Percentiles rank a stretch among this genome's conserved stretches.
Conservation (phyloP, 2,329 filamentous ascomycete genomes). For the Clonostachys rhizophaga region DNA sequence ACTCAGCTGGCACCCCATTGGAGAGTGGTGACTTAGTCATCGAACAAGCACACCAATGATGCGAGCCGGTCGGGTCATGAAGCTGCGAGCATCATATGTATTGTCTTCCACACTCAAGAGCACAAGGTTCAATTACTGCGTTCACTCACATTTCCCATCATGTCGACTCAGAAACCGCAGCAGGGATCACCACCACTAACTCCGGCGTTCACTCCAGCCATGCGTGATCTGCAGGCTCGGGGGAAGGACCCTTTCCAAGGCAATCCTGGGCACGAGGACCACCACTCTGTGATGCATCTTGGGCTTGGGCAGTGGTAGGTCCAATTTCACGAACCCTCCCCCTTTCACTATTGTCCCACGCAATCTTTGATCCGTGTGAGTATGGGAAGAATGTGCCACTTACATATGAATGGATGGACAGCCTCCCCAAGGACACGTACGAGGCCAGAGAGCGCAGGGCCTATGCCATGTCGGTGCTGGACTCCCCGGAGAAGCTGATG, state of each 20-base stretch:
- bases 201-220: not conserved
- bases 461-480: slow-evolving; percentile 48
- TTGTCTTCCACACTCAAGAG: too few species aligned
- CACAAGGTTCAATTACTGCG: too few species aligned
- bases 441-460: slow-evolving; percentile 34
- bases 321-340: not conserved
- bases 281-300: not conserved
- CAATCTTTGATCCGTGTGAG: not conserved
- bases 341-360: not conserved
- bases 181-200: not conserved
- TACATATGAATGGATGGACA: not conserved
- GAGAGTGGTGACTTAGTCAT: too few species aligned
- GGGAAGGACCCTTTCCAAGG: slow-evolving; percentile 49
- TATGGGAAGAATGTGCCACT: not conserved
- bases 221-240: slow-evolving; percentile 55
- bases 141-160: too few species aligned
- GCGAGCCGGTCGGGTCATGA: too few species aligned
- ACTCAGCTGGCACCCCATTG: too few species aligned
- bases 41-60: too few species aligned
- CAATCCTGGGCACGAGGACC: not conserved
- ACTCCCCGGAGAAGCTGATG: slow-evolving; percentile 53
- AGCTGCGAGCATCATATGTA: too few species aligned
- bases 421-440: slow-evolving; percentile 26
- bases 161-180: too few species aligned
- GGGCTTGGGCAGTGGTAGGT: not conserved